These are phyloP conservation scores for Paspalum vaginatum DNA, from an alignment of 176 grass and related monocot genomes.

Conservation along the genomic window DNA sequence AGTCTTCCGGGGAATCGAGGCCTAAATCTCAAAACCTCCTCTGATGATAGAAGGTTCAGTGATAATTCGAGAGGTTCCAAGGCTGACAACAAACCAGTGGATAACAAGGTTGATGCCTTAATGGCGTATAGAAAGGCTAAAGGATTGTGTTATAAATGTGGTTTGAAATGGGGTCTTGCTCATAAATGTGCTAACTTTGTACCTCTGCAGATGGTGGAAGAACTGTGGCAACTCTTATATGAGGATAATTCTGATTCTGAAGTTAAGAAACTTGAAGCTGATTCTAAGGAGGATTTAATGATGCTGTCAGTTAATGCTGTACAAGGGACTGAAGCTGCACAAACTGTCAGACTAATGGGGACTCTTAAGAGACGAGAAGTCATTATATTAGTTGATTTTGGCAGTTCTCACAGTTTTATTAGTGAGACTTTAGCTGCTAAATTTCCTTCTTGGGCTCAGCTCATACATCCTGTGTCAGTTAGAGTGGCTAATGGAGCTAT, in stretches of 20 bases:
- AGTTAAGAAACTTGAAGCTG: not conserved
- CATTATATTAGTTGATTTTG: not conserved
- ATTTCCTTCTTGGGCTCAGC: not conserved
- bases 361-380: accelerated
- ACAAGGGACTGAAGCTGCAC: accelerated
- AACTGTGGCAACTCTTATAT: accelerated
- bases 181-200: not conserved
- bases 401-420: not conserved
- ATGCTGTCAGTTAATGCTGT: accelerated
- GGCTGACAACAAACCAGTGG: accelerated
- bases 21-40: no score
- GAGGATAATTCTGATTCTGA: not conserved
- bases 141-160: not conserved
- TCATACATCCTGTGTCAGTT: accelerated
- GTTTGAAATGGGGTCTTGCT: not conserved
- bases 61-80: no score
- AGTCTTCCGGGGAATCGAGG: no score
- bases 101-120: not conserved
- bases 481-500: not conserved
- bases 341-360: not conserved
- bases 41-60: no score
- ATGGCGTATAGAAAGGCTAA: not conserved
- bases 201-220: not conserved
- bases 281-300: not conserved
- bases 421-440: not conserved